A percentile compares a stretch with the other conserved stretches of the same genome.
phyloP scores from a whole-genome alignment of 176 grass and related monocot genomes.

The Oryza meridionalis region DNA sequence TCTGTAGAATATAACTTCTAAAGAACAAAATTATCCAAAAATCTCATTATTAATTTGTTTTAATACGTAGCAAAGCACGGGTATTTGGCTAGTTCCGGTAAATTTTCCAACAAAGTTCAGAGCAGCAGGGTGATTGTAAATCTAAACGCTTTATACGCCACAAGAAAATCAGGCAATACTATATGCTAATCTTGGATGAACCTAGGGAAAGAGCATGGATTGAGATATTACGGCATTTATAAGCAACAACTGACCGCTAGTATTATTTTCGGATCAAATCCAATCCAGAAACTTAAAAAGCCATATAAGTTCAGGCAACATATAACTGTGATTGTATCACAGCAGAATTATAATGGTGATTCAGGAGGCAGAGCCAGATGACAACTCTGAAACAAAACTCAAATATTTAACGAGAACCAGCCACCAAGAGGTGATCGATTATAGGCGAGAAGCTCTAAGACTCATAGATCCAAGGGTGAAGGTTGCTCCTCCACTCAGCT shows the following conservation, averaged over 20 bases:
- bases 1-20: no score
- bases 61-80: no score
- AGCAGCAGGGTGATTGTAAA: no score
- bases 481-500: slow-evolving; percentile 68
- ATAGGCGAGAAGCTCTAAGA: neutral
- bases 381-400: slow-evolving; percentile 19
- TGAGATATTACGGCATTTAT: neutral
- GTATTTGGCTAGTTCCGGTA: no score
- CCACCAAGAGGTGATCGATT: neutral
- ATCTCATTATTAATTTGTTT: no score
- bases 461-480: slow-evolving; percentile 82
- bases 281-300: slow-evolving; percentile 15
- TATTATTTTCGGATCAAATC: slow-evolving; percentile 31
- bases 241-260: neutral
- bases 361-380: slow-evolving; percentile 31
- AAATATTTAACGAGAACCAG: slow-evolving; percentile 17
- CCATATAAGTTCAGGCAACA: slow-evolving; percentile 37
- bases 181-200: neutral
- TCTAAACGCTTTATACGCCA: no score
- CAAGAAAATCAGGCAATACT: neutral
- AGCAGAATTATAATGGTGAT: neutral
- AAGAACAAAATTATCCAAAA: no score
- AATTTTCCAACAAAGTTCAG: no score
- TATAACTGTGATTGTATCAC: slow-evolving; percentile 16
- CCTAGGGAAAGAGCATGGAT: neutral